A percentile compares a stretch with the other conserved stretches of the same genome.
Evolutionary conservation across 495 filamentous ascomycete species (phyloP).

Genomic region (Pyrenula aspistea): DNA sequence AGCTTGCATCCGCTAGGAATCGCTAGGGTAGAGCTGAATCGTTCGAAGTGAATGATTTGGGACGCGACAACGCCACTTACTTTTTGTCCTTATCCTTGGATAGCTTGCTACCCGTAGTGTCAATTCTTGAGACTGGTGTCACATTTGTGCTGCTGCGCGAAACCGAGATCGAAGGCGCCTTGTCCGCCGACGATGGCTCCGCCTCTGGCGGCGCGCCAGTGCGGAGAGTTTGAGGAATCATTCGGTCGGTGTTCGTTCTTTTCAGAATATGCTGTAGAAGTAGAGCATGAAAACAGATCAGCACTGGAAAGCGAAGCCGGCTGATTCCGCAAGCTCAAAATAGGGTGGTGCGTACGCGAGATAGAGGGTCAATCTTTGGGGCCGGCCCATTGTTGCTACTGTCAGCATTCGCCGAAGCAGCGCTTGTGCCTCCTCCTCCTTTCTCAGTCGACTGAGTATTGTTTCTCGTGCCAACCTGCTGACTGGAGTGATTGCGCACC

Average conservation of each 20-base stretch:
- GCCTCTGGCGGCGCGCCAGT: constrained; percentile 39
- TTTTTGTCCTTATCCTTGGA: constrained; percentile 46
- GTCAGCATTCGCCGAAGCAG: neutral
- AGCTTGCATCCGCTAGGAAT: neutral
- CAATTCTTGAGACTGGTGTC: constrained; percentile 25
- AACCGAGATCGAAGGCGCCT: constrained; percentile 20
- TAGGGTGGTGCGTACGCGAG: neutral
- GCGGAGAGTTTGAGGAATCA: constrained; percentile 54
- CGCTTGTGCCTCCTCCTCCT: neutral
- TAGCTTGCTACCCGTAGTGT: constrained; percentile 13
- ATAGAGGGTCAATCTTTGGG: constrained; percentile 1
- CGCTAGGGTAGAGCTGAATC: neutral
- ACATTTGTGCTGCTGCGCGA: constrained; percentile 26
- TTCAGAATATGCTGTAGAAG: constrained; percentile 61
- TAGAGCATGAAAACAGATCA: constrained; percentile 4
- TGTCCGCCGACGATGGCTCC: constrained; percentile 38
- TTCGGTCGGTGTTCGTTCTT: constrained; percentile 66
- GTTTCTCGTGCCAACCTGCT: neutral
- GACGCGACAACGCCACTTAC: constrained; percentile 29
- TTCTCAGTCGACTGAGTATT: neutral
- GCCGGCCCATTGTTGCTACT: neutral
- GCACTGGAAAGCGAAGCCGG: neutral
- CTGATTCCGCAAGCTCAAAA: neutral
- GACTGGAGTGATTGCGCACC: neutral
- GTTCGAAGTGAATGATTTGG: constrained; percentile 3